Percentiles rank a stretch among this genome's conserved stretches.
phyloP scores from a whole-genome alignment of 2,329 filamentous ascomycete species.

The Arthroderma uncinatum region DNA sequence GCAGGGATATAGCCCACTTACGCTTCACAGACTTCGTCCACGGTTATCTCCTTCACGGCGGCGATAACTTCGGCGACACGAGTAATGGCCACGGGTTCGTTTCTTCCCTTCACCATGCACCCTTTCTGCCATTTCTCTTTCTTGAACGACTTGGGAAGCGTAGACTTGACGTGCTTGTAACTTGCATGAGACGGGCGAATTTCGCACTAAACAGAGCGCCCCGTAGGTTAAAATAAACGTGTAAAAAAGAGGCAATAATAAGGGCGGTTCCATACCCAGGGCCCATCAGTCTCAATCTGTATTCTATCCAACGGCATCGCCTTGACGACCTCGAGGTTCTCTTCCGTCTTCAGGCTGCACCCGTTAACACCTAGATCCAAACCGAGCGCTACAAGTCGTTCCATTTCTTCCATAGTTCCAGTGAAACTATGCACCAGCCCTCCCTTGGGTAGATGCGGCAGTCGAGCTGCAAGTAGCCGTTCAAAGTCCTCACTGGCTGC shows the following conservation, averaged over 20 bases:
- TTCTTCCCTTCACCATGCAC: slow-evolving; percentile 84
- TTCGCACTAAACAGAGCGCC: slow-evolving; percentile 54
- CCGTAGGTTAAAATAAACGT: neutral
- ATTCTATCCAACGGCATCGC: slow-evolving; percentile 66
- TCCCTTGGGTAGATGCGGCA: slow-evolving; percentile 58
- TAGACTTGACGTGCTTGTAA: slow-evolving; percentile 58
- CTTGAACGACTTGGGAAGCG: slow-evolving; percentile 74
- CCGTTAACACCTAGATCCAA: slow-evolving; percentile 93
- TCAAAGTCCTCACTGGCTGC: slow-evolving; percentile 82
- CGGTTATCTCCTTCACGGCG: slow-evolving; percentile 63
- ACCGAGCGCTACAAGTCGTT: slow-evolving; percentile 63
- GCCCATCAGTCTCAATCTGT: slow-evolving; percentile 94
- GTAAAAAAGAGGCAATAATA: neutral
- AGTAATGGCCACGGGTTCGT: slow-evolving; percentile 80
- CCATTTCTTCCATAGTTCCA: slow-evolving; percentile 74
- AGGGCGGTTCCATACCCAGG: slow-evolving; percentile 47
- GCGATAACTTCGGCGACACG: slow-evolving; percentile 84
- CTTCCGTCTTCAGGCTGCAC: slow-evolving; percentile 86
- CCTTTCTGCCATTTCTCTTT: slow-evolving; percentile 91
- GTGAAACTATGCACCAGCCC: slow-evolving; percentile 95
- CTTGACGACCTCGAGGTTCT: slow-evolving; percentile 77
- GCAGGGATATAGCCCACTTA: slow-evolving; percentile 31
- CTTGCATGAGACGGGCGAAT: slow-evolving; percentile 82
- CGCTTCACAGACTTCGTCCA: slow-evolving; percentile 76
- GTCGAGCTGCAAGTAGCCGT: slow-evolving; percentile 49